phyloP scores from a whole-genome alignment of 2,329 filamentous ascomycete genomes.

The Leptodontidium sp. region DNA sequence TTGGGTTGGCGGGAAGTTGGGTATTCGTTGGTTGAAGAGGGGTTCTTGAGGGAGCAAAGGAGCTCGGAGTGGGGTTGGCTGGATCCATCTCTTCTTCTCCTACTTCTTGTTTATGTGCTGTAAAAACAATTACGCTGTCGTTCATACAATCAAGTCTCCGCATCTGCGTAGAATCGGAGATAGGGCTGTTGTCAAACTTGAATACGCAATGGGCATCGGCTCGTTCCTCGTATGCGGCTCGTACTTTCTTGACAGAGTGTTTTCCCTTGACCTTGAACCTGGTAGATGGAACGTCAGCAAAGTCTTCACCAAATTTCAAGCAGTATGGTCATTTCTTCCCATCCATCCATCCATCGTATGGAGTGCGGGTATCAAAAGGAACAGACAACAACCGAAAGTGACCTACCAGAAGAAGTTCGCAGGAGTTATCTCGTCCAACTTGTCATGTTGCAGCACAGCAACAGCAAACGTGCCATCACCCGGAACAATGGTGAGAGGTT shows the following conservation, averaged over 20 bases:
- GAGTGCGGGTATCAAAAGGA: neutral
- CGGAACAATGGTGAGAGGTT: neutral
- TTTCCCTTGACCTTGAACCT: slow-evolving; percentile 24
- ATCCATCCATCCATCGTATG: neutral
- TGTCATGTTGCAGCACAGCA: slow-evolving; percentile 15
- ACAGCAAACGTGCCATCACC: slow-evolving; percentile 17
- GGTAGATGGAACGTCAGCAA: neutral
- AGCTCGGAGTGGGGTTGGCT: neutral
- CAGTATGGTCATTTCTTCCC: neutral
- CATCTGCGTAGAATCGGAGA: slow-evolving; percentile 27
- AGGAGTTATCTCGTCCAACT: neutral
- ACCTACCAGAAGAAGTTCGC: slow-evolving; percentile 18
- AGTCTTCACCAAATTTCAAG: too few relatives aligned
- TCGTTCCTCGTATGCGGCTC: neutral
- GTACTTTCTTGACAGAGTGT: slow-evolving; percentile 13
- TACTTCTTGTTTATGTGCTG: slow-evolving; percentile 10
- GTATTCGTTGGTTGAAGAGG: slow-evolving; percentile 26
- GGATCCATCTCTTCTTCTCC: slow-evolving; percentile 14
- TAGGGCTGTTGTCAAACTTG: neutral
- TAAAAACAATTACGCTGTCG: slow-evolving; percentile 32
- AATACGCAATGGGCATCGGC: slow-evolving; percentile 12
- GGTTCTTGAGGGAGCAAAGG: slow-evolving; percentile 12
- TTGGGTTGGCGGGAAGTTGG: slow-evolving; percentile 15
- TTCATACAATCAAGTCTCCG: slow-evolving; percentile 22
- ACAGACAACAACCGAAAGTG: neutral